A percentile compares a stretch with the other conserved stretches of the same genome.
These are phyloP conservation scores for Sechiopsis laciniata DNA, from an alignment of 306 rosid genomes.

Conservation along the genomic window DNA sequence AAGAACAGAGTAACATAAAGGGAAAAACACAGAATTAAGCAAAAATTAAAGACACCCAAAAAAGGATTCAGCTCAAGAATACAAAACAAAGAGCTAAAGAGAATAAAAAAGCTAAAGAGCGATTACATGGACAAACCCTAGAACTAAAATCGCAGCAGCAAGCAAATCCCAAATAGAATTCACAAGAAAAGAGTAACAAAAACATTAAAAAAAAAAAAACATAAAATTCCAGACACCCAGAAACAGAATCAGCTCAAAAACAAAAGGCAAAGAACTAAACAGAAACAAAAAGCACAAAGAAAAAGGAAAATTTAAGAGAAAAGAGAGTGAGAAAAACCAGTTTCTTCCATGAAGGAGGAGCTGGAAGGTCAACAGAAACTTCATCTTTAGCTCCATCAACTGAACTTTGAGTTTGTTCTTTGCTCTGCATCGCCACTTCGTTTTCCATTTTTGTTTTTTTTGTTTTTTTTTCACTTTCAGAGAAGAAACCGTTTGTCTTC, in stretches of 20 bases:
- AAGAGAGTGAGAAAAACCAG: slow-evolving; percentile 44
- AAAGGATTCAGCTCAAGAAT: no score
- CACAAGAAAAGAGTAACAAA: no score
- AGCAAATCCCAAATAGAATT: no score
- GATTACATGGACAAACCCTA: no score
- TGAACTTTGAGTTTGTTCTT: neutral
- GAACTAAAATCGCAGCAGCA: no score
- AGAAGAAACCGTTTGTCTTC: slow-evolving; percentile 2
- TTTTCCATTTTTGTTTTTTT: slow-evolving; percentile 5
- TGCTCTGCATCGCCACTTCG: slow-evolving; percentile 1
- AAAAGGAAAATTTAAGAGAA: neutral
- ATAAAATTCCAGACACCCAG: no score
- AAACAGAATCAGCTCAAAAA: neutral
- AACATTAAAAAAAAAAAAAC: no score
- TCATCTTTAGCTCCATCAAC: slow-evolving; percentile 46
- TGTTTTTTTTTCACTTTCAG: neutral
- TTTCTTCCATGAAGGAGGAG: slow-evolving; percentile 88
- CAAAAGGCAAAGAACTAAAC: neutral
- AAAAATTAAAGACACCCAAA: no score
- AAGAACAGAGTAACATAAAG: no score
- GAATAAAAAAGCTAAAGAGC: no score
- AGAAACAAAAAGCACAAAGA: neutral
- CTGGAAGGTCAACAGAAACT: slow-evolving; percentile 61
- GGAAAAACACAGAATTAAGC: no score
- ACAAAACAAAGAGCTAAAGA: no score